Evolutionary conservation across 768 basidiomycete species (phyloP).

Genomic region (Termitomyces sp.): DNA sequence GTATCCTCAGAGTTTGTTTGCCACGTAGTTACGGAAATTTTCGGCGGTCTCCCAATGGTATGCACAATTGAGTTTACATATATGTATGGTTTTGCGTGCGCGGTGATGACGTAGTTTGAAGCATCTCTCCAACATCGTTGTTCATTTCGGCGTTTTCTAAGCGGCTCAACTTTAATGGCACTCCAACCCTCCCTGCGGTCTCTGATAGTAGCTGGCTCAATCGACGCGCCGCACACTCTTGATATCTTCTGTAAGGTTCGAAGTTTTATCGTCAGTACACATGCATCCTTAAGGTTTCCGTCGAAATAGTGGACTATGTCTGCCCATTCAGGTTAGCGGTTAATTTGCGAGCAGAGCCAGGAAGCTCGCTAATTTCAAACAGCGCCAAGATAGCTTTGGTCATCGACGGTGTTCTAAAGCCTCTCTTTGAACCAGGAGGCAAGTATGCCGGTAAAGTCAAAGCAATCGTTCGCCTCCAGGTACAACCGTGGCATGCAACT

Average conservation of each 20-base stretch:
- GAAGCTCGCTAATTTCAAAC: not conserved
- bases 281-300: not conserved
- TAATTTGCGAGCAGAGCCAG: not conserved
- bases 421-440: slow-evolving; percentile 51
- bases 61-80: too few species aligned
- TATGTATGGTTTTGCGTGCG: too few species aligned
- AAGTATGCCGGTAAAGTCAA: slow-evolving; percentile 72
- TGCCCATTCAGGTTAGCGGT: slow-evolving; percentile 68
- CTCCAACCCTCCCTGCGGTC: slow-evolving; percentile 70
- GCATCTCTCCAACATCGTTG: not conserved
- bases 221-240: slow-evolving; percentile 67
- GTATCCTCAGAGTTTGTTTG: too few species aligned
- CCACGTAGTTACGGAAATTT: too few species aligned
- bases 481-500: slow-evolving; percentile 77
- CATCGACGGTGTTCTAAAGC: slow-evolving; percentile 58
- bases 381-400: slow-evolving; percentile 59
- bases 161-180: slow-evolving; percentile 47
- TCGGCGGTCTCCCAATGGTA: too few species aligned
- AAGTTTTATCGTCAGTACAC: not conserved
- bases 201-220: slow-evolving; percentile 54
- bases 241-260: slow-evolving; percentile 67
- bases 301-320: slow-evolving; percentile 72
- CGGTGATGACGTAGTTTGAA: not conserved
- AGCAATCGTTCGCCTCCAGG: slow-evolving; percentile 62
- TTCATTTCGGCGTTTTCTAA: not conserved